A percentile compares a stretch with the other conserved stretches of the same genome.
Evolutionary conservation across 805 yeast genomes (phyloP).

Genomic region (Saturnispora besseyi): DNA sequence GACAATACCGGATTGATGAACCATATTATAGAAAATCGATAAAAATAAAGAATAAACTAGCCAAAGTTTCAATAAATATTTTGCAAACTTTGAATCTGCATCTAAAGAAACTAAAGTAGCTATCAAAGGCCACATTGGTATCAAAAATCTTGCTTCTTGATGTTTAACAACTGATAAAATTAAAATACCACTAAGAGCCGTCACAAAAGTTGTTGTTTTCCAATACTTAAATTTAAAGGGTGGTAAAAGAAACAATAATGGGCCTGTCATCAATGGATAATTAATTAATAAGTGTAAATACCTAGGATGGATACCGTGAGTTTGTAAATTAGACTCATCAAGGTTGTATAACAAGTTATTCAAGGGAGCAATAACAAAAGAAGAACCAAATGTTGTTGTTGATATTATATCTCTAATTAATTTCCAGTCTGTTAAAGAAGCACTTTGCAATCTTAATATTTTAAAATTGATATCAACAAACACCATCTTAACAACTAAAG

Average conservation of each 20-base stretch:
- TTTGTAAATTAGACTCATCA: slow-evolving; percentile 44
- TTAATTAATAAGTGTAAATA: slow-evolving; percentile 69
- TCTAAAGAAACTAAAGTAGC: slow-evolving; percentile 39
- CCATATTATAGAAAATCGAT: slow-evolving; percentile 62
- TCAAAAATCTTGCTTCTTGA: slow-evolving; percentile 84
- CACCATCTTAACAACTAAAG: background rate
- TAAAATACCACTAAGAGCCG: slow-evolving; percentile 53
- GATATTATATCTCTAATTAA: background rate
- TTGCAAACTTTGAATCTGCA: slow-evolving; percentile 11
- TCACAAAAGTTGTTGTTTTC: slow-evolving; percentile 46
- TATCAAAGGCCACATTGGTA: slow-evolving; percentile 68
- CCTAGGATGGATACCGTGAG: slow-evolving; percentile 78
- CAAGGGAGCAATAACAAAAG: slow-evolving; percentile 55
- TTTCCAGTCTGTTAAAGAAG: background rate
- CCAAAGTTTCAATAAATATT: slow-evolving; percentile 39
- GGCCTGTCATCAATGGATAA: slow-evolving; percentile 77
- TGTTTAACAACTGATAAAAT: slow-evolving; percentile 72
- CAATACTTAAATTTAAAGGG: slow-evolving; percentile 33
- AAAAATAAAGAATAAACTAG: slow-evolving; percentile 51
- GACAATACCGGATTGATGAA: slow-evolving; percentile 88
- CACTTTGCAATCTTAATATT: background rate
- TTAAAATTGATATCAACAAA: background rate
- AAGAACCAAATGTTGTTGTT: background rate
- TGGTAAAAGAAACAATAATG: slow-evolving; percentile 43
- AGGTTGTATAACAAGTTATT: slow-evolving; percentile 72